Percentiles rank a stretch among this genome's conserved stretches.
These are phyloP conservation scores for Arthrobotrys entomopaga DNA, from an alignment of 2,329 filamentous ascomycete species.

Conservation along the genomic window DNA sequence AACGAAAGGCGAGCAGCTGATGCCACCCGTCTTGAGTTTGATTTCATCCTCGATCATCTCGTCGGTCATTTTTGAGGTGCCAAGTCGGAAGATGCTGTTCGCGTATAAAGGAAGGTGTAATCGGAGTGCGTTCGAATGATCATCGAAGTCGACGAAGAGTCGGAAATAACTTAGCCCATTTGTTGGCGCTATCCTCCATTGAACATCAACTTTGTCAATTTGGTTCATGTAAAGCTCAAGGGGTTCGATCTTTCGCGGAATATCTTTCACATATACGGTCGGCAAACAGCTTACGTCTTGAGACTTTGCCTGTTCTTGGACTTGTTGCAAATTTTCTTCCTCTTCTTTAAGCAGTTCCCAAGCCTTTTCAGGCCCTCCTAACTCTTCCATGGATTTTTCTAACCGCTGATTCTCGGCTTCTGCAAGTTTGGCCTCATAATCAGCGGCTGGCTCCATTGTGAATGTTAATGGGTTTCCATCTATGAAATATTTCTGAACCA, in stretches of 20 bases:
- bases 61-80: constrained; percentile 87
- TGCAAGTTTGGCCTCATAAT: constrained; percentile 77
- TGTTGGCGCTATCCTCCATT: constrained; percentile 92
- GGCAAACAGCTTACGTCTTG: constrained; percentile 89
- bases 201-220: constrained; percentile 74
- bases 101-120: constrained; percentile 88
- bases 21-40: constrained; percentile 92
- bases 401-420: constrained; percentile 80
- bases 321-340: constrained; percentile 80
- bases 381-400: constrained; percentile 76
- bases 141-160: constrained; percentile 80
- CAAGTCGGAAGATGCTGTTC: constrained; percentile 90
- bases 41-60: constrained; percentile 95
- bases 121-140: constrained; percentile 84
- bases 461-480: constrained; percentile 89
- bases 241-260: constrained; percentile 79
- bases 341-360: constrained; percentile 77
- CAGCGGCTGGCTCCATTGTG: constrained; percentile 87
- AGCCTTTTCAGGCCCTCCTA: constrained; percentile 77
- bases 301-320: constrained; percentile 84
- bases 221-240: constrained; percentile 71
- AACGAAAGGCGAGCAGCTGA: constrained; percentile 85
- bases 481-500: constrained; percentile 89
- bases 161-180: constrained; percentile 97
- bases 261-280: constrained; percentile 87